These are phyloP conservation scores for Wickerhamomyces ciferrii DNA, from an alignment of 805 yeast species.

Conservation along the genomic window DNA sequence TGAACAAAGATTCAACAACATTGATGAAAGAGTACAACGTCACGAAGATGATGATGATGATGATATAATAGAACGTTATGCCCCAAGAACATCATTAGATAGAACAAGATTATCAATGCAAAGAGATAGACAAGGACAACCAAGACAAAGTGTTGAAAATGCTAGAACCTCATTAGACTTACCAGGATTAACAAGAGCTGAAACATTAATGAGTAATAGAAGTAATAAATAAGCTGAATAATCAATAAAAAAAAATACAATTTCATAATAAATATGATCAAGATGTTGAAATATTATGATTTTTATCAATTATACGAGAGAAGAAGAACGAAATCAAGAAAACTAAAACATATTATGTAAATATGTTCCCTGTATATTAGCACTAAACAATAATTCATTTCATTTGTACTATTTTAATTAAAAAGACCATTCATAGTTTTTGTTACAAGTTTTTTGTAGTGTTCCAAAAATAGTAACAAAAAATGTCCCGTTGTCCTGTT, in stretches of 20 bases:
- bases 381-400: not conserved
- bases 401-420: not conserved
- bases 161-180: conserved; percentile 35
- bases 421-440: not conserved
- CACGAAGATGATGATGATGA: not conserved
- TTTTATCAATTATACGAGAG: no score
- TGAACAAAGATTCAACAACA: not conserved
- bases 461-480: not conserved
- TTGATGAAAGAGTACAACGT: not conserved
- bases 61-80: conserved; percentile 4
- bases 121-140: conserved; percentile 29
- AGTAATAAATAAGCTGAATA: not conserved
- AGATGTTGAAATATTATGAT: no score
- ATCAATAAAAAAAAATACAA: not conserved
- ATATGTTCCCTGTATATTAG: not conserved
- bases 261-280: no score
- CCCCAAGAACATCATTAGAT: conserved; percentile 31
- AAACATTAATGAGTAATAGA: conserved; percentile 22
- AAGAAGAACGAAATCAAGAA: not conserved
- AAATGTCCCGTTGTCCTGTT: not conserved
- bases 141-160: conserved; percentile 31
- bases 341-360: no score
- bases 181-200: conserved; percentile 36
- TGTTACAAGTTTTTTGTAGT: not conserved
- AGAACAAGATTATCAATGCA: conserved; percentile 31